Base-by-base conservation (phyloP, 2,329 filamentous ascomycete species). In the Alternaria dauci region DNA sequence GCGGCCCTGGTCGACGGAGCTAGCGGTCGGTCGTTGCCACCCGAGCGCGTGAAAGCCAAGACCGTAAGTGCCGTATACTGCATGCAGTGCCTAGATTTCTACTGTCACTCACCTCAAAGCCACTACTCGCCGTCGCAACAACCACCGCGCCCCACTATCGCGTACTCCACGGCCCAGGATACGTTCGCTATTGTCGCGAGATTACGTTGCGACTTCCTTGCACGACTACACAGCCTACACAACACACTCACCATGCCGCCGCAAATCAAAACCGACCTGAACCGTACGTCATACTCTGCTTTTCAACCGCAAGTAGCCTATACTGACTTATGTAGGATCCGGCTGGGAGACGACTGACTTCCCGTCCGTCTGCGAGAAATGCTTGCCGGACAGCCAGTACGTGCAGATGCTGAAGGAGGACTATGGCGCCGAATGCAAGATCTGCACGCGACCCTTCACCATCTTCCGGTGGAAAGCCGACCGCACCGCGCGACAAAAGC, bases 331-430 rank as follows among this genome's bases (percentile, higher is more conserved):
- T 38, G 20, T 18, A 50, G 46, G 46, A 38, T 50, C 46, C 18
- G 95, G 95, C 61, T 97, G 94, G 93, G 95, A 99, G 81, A 91
- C 93, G 32, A 95, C 92, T 50, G 92, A 95, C 79, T 93, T 95
- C 73, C 92, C 92, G 8, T 94, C 91, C 3, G 91, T 95, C 34
- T 95, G 88, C 83, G 95, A 99, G 81, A 93, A 89, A 75, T 99
- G 95, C 78, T 87, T 99, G 2, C 94, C 94, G 16, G 94, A 97
- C 63, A 98, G 98, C 73, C 94, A 94, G 2, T 99, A 96, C 75
- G 95, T 99, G 43, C 95, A 98, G 81, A 98, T 99, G 94, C 85
- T 99, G 62, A 99, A 99, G 81, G 93, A 98, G 76, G 94, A 99
- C 79, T 89, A 96, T 73, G 95, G 93, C 71, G 92, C 91, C 58